Base-by-base conservation (phyloP, 441 rosid genomes). In the Caryocar brasiliense region DNA sequence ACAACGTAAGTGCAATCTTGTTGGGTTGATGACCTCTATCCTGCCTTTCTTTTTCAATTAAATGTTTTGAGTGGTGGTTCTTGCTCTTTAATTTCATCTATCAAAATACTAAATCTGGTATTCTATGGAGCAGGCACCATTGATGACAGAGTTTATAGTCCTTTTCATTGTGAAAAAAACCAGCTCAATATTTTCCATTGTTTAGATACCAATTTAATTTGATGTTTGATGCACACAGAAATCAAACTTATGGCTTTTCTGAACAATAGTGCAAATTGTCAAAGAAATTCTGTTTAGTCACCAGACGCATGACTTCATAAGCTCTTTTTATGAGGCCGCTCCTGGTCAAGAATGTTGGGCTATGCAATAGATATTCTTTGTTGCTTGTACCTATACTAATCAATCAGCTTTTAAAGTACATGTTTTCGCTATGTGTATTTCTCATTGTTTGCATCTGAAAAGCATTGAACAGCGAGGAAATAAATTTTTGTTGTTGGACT, bases 1-100 rank as follows among this genome's bases (percentile, higher is more conserved):
- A 91, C 95, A 50, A 91, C 95, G 96, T 85, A 80, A 54, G 73
- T 61, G 56, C 33, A 14, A 27, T 10, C 12, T 34, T 30, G 22
- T 52, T 56, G 32, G 58, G 18, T 27, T 22, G 15, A 56, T 12
- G 22, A n/a, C 28, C 32, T 51, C 40, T 51, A 17, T 40, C 39
- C 18, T 4, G 7, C 5, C 6, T 35, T 30, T 28, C n/a, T n/a
- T 48, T 48, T 29, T 25, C 19, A 45, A 34, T 43, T 43, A 20
- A 10, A 17, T 14, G 6, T 36, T n/a, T 9, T 11, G 24, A 25
- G 28, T 15, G 19, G n/a, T 23, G n/a, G 8, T 8, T 12, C 10
- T 35, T 23, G 6, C 13, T 54, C 33, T 15, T 13, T 29, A 6
- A 19, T 37, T 11, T n/a, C n/a, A n/a, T n/a, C 18, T 28, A 18